Evolutionary conservation across 1,139 yeast genomes (phyloP), one percentile per base, ranked within the genome.

Genomic region (Taiozyma sp.): DNA sequence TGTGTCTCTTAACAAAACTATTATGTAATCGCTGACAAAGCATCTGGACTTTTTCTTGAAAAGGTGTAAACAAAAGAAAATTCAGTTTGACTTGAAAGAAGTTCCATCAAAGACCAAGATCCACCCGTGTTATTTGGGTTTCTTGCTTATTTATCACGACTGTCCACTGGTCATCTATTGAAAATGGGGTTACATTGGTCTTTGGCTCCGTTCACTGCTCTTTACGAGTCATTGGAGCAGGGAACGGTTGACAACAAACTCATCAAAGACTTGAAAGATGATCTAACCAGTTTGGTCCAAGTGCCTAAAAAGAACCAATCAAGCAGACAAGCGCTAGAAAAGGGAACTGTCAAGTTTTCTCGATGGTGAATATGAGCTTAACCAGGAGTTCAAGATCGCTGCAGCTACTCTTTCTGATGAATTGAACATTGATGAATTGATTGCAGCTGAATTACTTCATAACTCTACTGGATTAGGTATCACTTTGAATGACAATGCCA

Each of bases 381-480:
- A 80, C 56, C 71, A 78, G 46, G 77, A 77, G 46, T 83, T 83
- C 53, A 71, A 80, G 47, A 66, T 75, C 42, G 70, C 74, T 7
- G 72, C 83, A 1, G 70, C 76, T 3, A 69, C 72, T 34, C 61
- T 83, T 14, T 70, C 88, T 0, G 91, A 85, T 54, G 90, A 85
- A 56, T 73, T 85, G 51, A 74, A 78, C 53, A 70, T 91, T 49
- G 95, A 91, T 65, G 86, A 83, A 56, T 68, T 86, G 47, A 75
- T 80, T 2, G 79, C 87, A 2, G 83, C 90, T 1, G 76, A 83
- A 52, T 48, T 60, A 21, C 46, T 62, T 6, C 54, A 54, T 21
- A 45, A 46, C 34, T 54, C 63, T 1, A 44, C 51, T 21, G 62
- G 76, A 42, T 72, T 78, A 32, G 90, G 88, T 5, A 70, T 82